Evolutionary conservation across 371 early-diverging fungal genomes (phyloP), one percentile per base, ranked within the genome.

Genomic region (Dentiscutata heterogama): DNA sequence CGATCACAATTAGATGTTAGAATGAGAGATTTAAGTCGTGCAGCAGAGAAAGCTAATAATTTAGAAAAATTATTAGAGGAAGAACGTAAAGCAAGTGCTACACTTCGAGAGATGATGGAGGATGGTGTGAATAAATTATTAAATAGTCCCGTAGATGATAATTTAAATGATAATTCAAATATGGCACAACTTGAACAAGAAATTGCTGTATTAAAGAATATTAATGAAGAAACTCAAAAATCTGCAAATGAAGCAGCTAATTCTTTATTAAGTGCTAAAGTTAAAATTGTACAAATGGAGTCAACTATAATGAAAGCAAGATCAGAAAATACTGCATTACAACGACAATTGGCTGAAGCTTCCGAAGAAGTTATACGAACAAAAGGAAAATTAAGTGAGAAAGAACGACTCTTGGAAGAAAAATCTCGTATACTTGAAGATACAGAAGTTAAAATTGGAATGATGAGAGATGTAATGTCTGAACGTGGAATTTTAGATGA

Each of bases 381-480:
- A 18, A 86, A 87, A 63, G 87, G 86, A 13, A 54, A 85, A 2
- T 63, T 92, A 42, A 84, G 83, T 67, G 89, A 90, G 78, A 86
- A 89, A 6, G 92, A 93, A 84, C 86, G 87, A 61, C 76, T 88
- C 7, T 71, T 93, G 6, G 84, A 85, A 50, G 88, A 87, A 71
- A 89, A 88, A 42, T 84, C 86, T 31, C 85, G 89, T 60, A 88
- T 87, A 50, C 79, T 91, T 8, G 93, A 93, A 80, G 91, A 92
- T 64, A 84, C 88, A 35, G 91, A 93, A 81, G 90, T 93, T 13
- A 90, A 91, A 74, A 70, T 93, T 42, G 89, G 89, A 16, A 88
- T 93, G 88, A 84, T 93, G 86, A 87, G 88, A 83, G 91, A 91
- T 65, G 91, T 91, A 2, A 89, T 92, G 89, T 86, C 86, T 42